Percentiles rank a stretch among this genome's conserved stretches.
phyloP scores from a whole-genome alignment of 2,329 filamentous ascomycete genomes.

The Pseudogymnoascus sp. region DNA sequence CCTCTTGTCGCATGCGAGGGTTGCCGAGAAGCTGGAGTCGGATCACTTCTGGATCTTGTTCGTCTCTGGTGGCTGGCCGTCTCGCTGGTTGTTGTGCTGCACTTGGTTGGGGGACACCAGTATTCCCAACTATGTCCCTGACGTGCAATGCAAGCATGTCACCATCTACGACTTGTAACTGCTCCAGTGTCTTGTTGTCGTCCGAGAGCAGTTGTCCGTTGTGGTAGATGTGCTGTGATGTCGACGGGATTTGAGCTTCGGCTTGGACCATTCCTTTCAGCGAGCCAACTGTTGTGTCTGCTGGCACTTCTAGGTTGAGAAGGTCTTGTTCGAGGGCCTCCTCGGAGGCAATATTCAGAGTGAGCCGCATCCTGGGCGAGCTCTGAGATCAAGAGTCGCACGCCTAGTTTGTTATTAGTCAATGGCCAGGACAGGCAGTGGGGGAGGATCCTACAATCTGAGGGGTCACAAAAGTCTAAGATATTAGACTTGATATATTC shows the following conservation, averaged over 20 bases:
- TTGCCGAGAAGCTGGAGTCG: slow-evolving; percentile 77
- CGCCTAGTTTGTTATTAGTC: neutral
- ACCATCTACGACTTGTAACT: slow-evolving; percentile 73
- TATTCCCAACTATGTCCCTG: slow-evolving; percentile 46
- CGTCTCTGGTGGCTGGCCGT: slow-evolving; percentile 29
- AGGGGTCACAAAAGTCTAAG: neutral
- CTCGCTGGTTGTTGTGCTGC: slow-evolving; percentile 22
- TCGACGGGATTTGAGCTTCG: slow-evolving; percentile 66
- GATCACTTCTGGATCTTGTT: slow-evolving; percentile 69
- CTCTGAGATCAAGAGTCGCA: slow-evolving; percentile 5
- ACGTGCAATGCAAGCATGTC: slow-evolving; percentile 91
- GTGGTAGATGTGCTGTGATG: slow-evolving; percentile 78
- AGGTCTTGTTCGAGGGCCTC: slow-evolving; percentile 60
- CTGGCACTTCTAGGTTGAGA: slow-evolving; percentile 72
- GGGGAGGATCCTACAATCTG: neutral
- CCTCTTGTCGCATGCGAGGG: slow-evolving; percentile 61
- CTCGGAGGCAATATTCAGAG: slow-evolving; percentile 71
- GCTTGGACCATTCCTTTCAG: slow-evolving; percentile 83
- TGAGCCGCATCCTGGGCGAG: slow-evolving; percentile 62
- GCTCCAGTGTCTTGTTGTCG: slow-evolving; percentile 71
- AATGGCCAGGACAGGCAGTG: neutral
- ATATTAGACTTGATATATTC: neutral
- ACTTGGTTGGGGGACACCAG: slow-evolving; percentile 31
- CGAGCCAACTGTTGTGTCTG: slow-evolving; percentile 74
- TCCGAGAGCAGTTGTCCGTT: slow-evolving; percentile 76